Conservation (phyloP, 139 green algal genomes). For the Closterium sp. region DNA sequence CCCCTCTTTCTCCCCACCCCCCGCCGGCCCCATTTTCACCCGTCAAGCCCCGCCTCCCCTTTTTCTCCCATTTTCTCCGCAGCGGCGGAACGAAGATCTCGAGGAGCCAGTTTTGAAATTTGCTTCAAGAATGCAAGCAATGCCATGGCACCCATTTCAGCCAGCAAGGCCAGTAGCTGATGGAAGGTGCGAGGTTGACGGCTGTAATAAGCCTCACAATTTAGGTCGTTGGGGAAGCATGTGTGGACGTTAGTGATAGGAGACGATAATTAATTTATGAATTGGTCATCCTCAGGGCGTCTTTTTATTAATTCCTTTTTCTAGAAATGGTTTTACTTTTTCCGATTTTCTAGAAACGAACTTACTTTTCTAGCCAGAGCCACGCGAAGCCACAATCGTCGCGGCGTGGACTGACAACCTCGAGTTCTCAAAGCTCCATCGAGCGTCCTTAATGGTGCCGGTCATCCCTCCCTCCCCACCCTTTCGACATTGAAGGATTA, state of each 20-base stretch:
- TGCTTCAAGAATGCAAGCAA: not conserved
- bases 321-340: too few relatives aligned
- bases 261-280: too few relatives aligned
- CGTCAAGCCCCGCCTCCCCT: too few relatives aligned
- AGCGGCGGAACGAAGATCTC: not conserved
- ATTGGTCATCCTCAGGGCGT: not conserved
- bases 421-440: not conserved
- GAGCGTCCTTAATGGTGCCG: not conserved
- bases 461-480: not conserved
- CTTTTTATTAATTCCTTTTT: not conserved
- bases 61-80: not conserved
- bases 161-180: not conserved
- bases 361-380: not conserved
- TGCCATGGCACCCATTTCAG: not conserved
- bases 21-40: not conserved
- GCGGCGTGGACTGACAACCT: not conserved
- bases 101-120: not conserved
- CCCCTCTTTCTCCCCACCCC: too few relatives aligned
- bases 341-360: not conserved
- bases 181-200: not conserved
- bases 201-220: too few relatives aligned
- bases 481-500: too few relatives aligned
- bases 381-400: not conserved
- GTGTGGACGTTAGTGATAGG: not conserved
- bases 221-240: not conserved